These are phyloP conservation scores for Starmera stellimalicola DNA, from an alignment of 1,139 yeast genomes.

Conservation along the genomic window DNA sequence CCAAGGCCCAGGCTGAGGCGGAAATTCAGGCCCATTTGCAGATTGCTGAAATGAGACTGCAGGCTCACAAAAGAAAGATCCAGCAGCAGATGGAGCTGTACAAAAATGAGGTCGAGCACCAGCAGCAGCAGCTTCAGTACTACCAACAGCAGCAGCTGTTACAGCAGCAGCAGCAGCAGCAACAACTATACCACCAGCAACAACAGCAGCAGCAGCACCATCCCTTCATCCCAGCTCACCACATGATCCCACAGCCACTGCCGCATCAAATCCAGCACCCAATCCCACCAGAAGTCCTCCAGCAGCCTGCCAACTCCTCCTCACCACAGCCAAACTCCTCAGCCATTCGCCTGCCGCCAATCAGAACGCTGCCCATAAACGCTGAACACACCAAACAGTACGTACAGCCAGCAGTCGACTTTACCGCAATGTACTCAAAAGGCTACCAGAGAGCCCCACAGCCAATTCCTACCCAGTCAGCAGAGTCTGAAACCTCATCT, in stretches of 20 bases:
- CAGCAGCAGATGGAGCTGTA: constrained; percentile 4
- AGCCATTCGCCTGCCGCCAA: constrained; percentile 16
- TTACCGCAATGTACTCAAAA: constrained; percentile 18
- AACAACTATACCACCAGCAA: not conserved
- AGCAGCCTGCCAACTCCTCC: not conserved
- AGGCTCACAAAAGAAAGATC: constrained; percentile 3
- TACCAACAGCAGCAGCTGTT: constrained; percentile 1
- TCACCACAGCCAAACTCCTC: constrained; percentile 1
- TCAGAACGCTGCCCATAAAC: constrained; percentile 12
- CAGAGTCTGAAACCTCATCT: constrained; percentile 1
- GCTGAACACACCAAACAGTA: not conserved
- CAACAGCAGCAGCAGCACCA: constrained; percentile 1
- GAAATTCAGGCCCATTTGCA: not conserved
- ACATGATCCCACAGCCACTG: not conserved
- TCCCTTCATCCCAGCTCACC: not conserved
- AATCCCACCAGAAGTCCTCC: not conserved
- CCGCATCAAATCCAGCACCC: not conserved
- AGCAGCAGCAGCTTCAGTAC: not conserved
- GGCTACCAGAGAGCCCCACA: constrained; percentile 1
- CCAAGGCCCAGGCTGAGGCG: not conserved
- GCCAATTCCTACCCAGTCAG: not conserved
- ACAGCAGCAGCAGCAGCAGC: constrained; percentile 1
- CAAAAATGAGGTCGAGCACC: constrained; percentile 1
- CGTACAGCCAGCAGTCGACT: constrained; percentile 20
- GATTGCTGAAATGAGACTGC: not conserved